Conservation (phyloP, 495 filamentous ascomycete genomes). For the Trichoderma erinaceum region DNA sequence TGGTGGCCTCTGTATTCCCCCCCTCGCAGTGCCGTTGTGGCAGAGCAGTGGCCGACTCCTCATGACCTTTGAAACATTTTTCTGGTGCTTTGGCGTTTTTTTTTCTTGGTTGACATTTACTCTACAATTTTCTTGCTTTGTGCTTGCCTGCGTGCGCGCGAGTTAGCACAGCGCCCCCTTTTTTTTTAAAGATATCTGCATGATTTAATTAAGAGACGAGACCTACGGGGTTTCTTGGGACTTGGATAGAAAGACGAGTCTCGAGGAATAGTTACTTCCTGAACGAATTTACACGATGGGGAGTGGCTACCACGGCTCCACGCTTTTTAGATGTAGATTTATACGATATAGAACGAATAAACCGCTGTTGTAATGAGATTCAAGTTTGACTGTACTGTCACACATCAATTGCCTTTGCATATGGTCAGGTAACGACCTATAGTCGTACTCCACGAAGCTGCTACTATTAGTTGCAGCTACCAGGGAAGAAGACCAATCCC, state of each 20-base stretch:
- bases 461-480: neutral
- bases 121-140: constrained; percentile 7
- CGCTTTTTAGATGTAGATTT: constrained; percentile 11
- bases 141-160: neutral
- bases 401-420: neutral
- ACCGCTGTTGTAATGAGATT: constrained; percentile 5
- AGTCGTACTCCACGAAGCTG: neutral
- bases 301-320: constrained; percentile 4
- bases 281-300: neutral
- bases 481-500: neutral
- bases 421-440: neutral
- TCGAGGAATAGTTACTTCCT: constrained; percentile 9
- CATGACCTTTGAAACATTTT: neutral
- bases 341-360: constrained; percentile 10
- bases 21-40: neutral
- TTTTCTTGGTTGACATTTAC: neutral
- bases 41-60: neutral
- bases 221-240: neutral
- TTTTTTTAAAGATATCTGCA: constrained; percentile 12
- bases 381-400: neutral
- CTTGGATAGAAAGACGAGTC: constrained; percentile 14
- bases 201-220: constrained; percentile 11
- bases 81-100: constrained; percentile 2
- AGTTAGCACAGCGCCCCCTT: neutral
- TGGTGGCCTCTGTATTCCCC: neutral